These are phyloP conservation scores for Leucocoprinus leucothites DNA, from an alignment of 768 basidiomycete genomes.

Conservation along the genomic window DNA sequence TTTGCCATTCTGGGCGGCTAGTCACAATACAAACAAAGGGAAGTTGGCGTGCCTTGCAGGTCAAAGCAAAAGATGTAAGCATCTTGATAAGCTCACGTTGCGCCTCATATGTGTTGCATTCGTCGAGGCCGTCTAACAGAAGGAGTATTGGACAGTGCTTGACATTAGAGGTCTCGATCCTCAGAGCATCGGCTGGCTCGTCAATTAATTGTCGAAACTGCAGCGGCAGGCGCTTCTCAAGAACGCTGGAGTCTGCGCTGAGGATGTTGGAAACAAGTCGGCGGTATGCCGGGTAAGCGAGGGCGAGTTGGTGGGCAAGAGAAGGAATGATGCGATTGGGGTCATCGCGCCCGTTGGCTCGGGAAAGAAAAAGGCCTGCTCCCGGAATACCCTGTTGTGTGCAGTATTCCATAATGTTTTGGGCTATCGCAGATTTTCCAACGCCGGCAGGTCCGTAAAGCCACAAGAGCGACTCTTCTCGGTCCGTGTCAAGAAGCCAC, in stretches of 20 bases:
- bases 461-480: background rate
- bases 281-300: background rate
- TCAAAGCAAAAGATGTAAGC: background rate
- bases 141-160: background rate
- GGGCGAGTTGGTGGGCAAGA: background rate
- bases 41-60: background rate
- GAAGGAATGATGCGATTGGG: background rate
- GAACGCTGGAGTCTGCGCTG: background rate
- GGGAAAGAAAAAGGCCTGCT: slow-evolving; percentile 6
- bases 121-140: slow-evolving; percentile 2
- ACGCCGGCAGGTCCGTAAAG: slow-evolving; percentile 10
- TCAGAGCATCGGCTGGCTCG: background rate
- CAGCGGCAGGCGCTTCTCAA: background rate
- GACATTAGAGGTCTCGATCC: background rate
- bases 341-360: background rate
- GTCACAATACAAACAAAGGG: background rate
- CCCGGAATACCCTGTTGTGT: background rate
- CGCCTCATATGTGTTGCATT: background rate
- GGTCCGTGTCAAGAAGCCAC: background rate
- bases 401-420: slow-evolving; percentile 2
- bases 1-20: background rate
- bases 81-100: background rate
- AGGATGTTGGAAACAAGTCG: background rate
- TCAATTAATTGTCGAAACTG: background rate
- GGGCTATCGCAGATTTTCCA: slow-evolving; percentile 10